Evolutionary conservation across 768 basidiomycete species (phyloP), one percentile per base, ranked within the genome.

Genomic region (Mrakia gelida): DNA sequence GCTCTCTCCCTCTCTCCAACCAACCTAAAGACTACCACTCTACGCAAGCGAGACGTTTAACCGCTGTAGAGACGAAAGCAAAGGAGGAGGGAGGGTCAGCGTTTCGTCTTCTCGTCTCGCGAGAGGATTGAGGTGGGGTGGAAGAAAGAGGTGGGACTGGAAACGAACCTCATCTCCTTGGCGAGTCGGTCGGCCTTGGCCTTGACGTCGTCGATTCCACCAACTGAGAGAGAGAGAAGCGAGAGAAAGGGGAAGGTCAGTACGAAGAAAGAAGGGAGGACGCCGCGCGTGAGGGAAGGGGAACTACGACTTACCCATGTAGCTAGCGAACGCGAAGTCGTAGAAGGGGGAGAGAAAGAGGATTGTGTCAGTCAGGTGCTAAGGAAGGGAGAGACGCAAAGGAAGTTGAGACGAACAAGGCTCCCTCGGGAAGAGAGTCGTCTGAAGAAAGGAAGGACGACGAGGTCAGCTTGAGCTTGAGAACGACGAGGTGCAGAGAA

Each of bases 201-300:
- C 88, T 96, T 95, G 85, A 92, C 96, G 81, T 98, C 96, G 86
- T 95, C 93, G 83, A 98, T 96, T 82, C 94, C 96, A 81, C 96
- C 96, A 62, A 90, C 90, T 52, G 49, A 52, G 18, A 21, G 15
- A 21, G 7, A 52, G 49, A 52, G 49, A 52, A 52, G 49, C 1
- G 18, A 21, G 15, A 49, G 45, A 13, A 21, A 52, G 49, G 49
- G 18, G 18, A 21, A 21, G 49, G 49, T 52, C 49, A 52, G 49
- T 52, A 52, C 13, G 49, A 52, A 9, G 49, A 21, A 13, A 52
- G 45, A 10, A 13, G 45, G 49, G 49, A 52, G 15, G 49, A 21
- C 49, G 49, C 21, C 49, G 5, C 11, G 45, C 45, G 45, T 2
- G 49, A 52, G 49, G 18, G 15, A 13, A 16, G 18, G 49, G 21